These are phyloP conservation scores for Phlyctochytrium bullatum DNA, from an alignment of 192 early-diverging fungal species.

Conservation along the genomic window DNA sequence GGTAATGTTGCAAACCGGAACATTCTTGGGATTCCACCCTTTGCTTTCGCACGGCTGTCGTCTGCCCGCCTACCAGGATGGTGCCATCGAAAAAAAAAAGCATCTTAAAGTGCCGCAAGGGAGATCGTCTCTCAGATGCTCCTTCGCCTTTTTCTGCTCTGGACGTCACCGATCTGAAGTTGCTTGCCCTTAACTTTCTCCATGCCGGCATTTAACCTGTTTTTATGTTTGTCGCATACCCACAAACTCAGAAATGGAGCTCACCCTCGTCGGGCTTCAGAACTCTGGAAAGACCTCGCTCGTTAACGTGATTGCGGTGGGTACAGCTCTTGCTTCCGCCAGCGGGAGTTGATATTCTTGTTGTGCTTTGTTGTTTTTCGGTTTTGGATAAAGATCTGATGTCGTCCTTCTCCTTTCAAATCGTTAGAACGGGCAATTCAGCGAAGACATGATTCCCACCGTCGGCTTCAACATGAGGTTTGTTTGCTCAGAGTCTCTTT, in stretches of 20 bases:
- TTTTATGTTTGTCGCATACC: neutral
- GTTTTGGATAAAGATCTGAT: too few species aligned
- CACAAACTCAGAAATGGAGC: conserved; percentile 50
- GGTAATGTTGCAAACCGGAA: conserved; percentile 42
- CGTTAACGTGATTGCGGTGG: conserved; percentile 58
- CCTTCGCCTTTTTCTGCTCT: neutral
- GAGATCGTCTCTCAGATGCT: neutral
- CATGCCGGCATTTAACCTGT: too few species aligned
- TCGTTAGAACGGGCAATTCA: conserved; percentile 54
- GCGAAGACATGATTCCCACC: conserved; percentile 82
- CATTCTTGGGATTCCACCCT: neutral
- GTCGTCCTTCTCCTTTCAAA: conserved; percentile 5
- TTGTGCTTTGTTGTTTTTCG: neutral
- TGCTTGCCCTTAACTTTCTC: too few species aligned
- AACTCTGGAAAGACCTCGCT: conserved; percentile 61
- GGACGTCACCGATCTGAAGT: neutral
- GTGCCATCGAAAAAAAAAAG: too few species aligned
- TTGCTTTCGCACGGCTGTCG: conserved; percentile 46
- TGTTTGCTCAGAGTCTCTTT: conserved; percentile 34
- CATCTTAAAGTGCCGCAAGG: neutral
- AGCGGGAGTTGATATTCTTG: neutral
- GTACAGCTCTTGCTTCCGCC: conserved; percentile 1
- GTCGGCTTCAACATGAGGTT: conserved; percentile 99
- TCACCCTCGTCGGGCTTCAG: conserved; percentile 60
- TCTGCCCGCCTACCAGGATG: too few species aligned